Evolutionary conservation across 345 rosid species (phyloP).

Genomic region (Hibiscus syriacus): DNA sequence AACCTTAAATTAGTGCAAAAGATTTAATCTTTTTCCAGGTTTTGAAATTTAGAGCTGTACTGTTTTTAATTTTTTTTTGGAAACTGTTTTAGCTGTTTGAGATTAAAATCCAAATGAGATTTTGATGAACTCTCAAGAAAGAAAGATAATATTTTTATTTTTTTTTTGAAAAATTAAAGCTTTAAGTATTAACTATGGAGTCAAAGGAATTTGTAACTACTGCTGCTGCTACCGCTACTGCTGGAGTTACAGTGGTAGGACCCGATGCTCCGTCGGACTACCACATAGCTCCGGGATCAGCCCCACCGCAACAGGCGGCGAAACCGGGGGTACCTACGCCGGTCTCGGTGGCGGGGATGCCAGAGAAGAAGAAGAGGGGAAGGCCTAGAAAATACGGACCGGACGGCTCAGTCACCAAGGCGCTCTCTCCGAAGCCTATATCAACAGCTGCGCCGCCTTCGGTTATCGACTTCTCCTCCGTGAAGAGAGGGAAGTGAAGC

Average conservation of each 20-base stretch:
- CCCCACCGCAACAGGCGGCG: constrained; percentile 18
- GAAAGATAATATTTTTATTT: not conserved
- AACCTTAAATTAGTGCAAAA: too few relatives aligned
- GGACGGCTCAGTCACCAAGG: constrained; percentile 51
- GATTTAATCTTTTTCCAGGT: constrained; percentile 7
- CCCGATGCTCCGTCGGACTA: constrained; percentile 83
- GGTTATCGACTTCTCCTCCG: constrained; percentile 86
- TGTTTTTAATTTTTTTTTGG: not conserved
- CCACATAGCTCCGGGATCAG: constrained; percentile 63
- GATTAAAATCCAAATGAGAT: too few relatives aligned
- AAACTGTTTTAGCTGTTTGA: constrained; percentile 25
- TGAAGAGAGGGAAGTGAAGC: constrained; percentile 63
- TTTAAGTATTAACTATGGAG: constrained; percentile 51
- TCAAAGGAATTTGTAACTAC: constrained; percentile 48
- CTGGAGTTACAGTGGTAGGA: constrained; percentile 79
- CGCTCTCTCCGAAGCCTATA: constrained; percentile 86
- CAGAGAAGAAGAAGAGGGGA: constrained; percentile 82
- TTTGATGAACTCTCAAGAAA: constrained; percentile 19
- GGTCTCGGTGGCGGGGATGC: constrained; percentile 22
- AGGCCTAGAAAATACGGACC: constrained; percentile 91
- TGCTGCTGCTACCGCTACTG: too few relatives aligned
- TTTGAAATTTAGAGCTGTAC: constrained; percentile 12
- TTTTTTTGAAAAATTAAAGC: not conserved
- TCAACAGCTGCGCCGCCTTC: constrained; percentile 74
- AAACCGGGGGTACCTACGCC: constrained; percentile 16